phyloP scores from a whole-genome alignment of 2,329 filamentous ascomycete genomes.

The Phialemoniopsis sp. region DNA sequence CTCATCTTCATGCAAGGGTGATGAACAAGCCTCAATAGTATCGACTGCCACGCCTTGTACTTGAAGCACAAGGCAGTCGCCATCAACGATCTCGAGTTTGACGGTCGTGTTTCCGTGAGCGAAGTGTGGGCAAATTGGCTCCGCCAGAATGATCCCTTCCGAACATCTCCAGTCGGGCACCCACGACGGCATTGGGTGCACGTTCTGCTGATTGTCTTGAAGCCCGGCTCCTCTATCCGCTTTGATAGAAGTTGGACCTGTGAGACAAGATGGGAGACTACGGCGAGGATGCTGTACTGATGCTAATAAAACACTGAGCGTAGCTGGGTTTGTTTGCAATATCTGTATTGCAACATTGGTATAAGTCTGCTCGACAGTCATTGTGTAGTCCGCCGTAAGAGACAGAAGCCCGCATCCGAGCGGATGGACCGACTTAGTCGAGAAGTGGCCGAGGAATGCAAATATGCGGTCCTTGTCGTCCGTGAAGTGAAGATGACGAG shows the following conservation, averaged over 20 bases:
- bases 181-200: constrained; percentile 24
- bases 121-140: constrained; percentile 22
- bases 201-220: no score
- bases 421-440: background rate
- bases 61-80: constrained; percentile 12
- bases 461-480: constrained; percentile 3
- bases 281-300: background rate
- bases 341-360: background rate
- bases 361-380: no score
- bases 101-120: constrained; percentile 20
- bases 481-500: constrained; percentile 1
- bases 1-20: constrained; percentile 15
- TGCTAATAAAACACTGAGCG: background rate
- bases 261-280: background rate
- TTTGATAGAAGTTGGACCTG: no score
- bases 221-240: no score
- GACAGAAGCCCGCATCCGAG: background rate
- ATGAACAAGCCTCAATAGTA: constrained; percentile 6
- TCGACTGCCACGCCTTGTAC: constrained; percentile 23
- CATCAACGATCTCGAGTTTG: constrained; percentile 18
- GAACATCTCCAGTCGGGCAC: constrained; percentile 29
- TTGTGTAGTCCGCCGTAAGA: no score
- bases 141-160: constrained; percentile 24
- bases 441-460: constrained; percentile 5
- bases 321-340: background rate